These are phyloP conservation scores for Pelomyxa schiedti DNA, from an alignment of 78 protist species.

Conservation along the genomic window DNA sequence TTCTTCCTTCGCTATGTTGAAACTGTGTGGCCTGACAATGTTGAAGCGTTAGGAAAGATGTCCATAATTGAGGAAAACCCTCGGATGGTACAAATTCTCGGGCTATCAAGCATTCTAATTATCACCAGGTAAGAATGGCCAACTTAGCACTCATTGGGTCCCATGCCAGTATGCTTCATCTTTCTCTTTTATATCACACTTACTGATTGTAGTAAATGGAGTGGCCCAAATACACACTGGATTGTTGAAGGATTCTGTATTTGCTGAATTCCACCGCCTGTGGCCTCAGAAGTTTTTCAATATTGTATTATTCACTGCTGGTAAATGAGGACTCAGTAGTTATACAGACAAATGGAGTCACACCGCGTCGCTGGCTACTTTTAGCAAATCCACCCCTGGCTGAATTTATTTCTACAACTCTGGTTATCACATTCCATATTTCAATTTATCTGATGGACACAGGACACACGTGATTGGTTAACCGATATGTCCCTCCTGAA, in stretches of 20 bases:
- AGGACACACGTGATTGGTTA: too few species aligned
- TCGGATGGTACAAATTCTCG: too few species aligned
- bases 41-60: constrained; percentile 24
- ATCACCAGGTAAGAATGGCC: too few species aligned
- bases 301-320: too few species aligned
- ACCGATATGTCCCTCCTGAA: constrained; percentile 52
- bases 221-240: constrained; percentile 85
- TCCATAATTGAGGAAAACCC: constrained; percentile 75
- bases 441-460: too few species aligned
- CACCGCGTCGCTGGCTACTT: constrained; percentile 89
- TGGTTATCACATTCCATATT: too few species aligned
- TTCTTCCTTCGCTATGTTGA: constrained; percentile 48
- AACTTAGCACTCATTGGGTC: too few species aligned
- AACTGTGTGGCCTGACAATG: constrained; percentile 43
- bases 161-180: background rate
- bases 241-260: constrained; percentile 57
- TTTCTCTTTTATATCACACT: constrained; percentile 68
- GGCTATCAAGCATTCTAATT: too few species aligned
- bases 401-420: constrained; percentile 39
- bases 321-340: too few species aligned
- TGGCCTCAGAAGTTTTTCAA: constrained; percentile 79
- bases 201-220: constrained; percentile 89
- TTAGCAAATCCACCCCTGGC: constrained; percentile 66
- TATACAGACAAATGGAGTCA: constrained; percentile 96
- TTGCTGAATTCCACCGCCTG: constrained; percentile 63